Conservation (phyloP, 768 basidiomycete genomes). For the Xanthoconium stramineum region DNA sequence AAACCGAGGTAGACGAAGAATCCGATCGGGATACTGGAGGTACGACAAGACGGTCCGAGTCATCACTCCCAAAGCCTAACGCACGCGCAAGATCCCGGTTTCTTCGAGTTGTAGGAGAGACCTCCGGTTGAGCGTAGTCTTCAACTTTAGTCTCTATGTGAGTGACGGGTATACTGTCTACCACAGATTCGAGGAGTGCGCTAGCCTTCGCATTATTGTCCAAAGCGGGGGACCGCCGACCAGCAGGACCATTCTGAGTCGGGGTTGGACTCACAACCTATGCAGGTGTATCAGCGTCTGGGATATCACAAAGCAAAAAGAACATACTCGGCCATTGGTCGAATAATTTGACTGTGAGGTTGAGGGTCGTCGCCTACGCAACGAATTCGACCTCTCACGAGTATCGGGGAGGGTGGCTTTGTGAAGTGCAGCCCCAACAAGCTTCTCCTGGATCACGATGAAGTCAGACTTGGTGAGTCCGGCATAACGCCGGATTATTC, state of each 20-base stretch:
- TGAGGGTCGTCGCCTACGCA: conserved; percentile 72
- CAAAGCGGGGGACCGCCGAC: conserved; percentile 31
- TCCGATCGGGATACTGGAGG: conserved; percentile 22
- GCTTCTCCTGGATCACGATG: conserved; percentile 67
- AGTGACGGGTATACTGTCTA: conserved; percentile 49
- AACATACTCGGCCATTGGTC: conserved; percentile 45
- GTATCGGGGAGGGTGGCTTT: conserved; percentile 56
- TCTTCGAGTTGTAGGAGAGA: conserved; percentile 54
- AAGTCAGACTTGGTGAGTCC: conserved; percentile 74
- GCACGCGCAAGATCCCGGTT: conserved; percentile 76
- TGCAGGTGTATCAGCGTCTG: conserved; percentile 4
- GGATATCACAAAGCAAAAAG: not conserved
- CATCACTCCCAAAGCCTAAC: conserved; percentile 57
- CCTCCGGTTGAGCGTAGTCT: conserved; percentile 31
- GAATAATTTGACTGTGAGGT: conserved; percentile 83
- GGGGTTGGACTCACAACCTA: conserved; percentile 61
- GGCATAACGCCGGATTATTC: conserved; percentile 58
- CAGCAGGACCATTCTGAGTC: conserved; percentile 29
- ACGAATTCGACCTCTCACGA: conserved; percentile 64
- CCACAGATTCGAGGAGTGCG: conserved; percentile 63
- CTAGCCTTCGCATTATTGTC: conserved; percentile 60
- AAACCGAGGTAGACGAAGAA: conserved; percentile 28
- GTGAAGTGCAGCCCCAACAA: conserved; percentile 59
- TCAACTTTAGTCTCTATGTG: conserved; percentile 27
- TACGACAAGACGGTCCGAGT: conserved; percentile 24